Evolutionary conservation across 257 asterid genomes (phyloP).

Genomic region (Cordia subcordata): DNA sequence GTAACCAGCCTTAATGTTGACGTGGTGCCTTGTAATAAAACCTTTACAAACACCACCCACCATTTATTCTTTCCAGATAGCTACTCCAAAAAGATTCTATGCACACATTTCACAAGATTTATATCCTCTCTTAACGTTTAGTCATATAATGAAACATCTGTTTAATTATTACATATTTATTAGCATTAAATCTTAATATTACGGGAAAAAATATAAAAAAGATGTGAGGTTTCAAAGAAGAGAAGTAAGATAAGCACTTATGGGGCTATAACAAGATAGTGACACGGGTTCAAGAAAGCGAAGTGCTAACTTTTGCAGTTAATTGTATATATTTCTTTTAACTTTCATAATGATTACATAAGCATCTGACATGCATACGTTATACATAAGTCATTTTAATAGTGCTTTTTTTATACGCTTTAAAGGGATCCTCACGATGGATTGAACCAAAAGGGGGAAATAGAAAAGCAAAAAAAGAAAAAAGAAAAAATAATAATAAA

Average conservation of each 20-base stretch:
- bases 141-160: no score
- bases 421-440: neutral
- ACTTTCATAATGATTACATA: neutral
- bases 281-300: neutral
- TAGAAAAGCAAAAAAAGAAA: no score
- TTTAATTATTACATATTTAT: no score
- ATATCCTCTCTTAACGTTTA: no score
- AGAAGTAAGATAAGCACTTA: neutral
- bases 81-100: neutral
- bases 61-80: neutral
- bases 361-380: neutral
- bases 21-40: neutral
- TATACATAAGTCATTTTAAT: no score
- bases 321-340: no score
- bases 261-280: neutral
- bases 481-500: no score
- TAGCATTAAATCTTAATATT: no score
- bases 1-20: neutral
- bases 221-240: neutral
- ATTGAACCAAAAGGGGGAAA: neutral
- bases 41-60: neutral
- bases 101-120: neutral
- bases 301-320: no score
- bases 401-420: neutral
- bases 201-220: no score